Percentiles rank a stretch among this genome's conserved stretches.
These are phyloP conservation scores for Rhipidocladum racemiflorum DNA, from an alignment of 176 grass and related monocot species.

Conservation along the genomic window DNA sequence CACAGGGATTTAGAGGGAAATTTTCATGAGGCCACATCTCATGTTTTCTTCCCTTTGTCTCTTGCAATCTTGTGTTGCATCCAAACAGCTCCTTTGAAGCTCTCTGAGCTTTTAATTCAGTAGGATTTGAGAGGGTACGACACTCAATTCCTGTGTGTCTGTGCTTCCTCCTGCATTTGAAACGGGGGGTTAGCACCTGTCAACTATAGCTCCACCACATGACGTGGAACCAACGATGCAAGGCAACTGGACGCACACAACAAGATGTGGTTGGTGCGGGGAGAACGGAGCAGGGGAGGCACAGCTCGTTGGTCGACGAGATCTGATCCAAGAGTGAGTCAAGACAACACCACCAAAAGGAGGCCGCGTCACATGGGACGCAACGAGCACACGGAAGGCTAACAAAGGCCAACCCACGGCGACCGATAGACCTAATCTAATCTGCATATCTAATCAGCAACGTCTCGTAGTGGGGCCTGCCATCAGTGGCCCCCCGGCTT, in stretches of 20 bases:
- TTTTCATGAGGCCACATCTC: too few species aligned
- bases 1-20: too few species aligned
- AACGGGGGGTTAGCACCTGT: not conserved
- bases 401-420: not conserved
- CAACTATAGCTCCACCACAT: not conserved
- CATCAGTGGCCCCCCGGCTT: not conserved
- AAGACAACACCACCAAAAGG: not conserved
- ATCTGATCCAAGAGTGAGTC: not conserved
- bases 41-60: too few species aligned
- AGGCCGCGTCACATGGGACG: not conserved
- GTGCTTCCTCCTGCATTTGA: too few species aligned
- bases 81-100: too few species aligned
- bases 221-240: slow-evolving; percentile 2
- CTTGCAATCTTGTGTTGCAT: too few species aligned
- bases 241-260: not conserved
- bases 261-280: not conserved
- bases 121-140: too few species aligned
- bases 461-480: not conserved
- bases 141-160: too few species aligned
- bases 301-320: not conserved
- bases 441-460: slow-evolving; percentile 23
- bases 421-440: not conserved
- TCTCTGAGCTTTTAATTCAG: too few species aligned
- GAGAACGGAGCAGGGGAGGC: not conserved
- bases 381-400: not conserved